These are phyloP conservation scores for Trichoderma hamatum DNA, from an alignment of 2,329 filamentous ascomycete genomes.

Conservation along the genomic window DNA sequence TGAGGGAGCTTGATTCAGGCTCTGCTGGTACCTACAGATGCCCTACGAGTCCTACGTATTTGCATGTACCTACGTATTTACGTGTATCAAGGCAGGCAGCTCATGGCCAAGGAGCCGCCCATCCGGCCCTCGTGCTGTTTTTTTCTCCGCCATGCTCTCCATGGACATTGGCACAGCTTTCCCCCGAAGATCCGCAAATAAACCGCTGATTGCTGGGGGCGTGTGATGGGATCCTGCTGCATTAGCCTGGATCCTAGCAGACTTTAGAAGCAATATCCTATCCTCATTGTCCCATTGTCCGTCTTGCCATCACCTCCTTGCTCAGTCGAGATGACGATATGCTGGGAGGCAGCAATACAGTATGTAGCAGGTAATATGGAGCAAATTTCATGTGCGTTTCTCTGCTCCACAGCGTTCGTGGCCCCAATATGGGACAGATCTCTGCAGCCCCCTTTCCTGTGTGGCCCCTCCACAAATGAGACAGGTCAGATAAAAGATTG, in stretches of 20 bases:
- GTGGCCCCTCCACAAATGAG: not conserved
- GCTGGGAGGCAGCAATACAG: not conserved
- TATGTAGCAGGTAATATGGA: constrained; percentile 2
- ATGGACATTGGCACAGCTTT: constrained; percentile 1
- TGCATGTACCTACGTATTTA: not conserved
- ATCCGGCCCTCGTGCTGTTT: not conserved
- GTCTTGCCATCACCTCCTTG: constrained; percentile 7
- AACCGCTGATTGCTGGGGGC: not conserved
- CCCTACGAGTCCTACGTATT: not conserved
- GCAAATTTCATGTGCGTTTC: constrained; percentile 8
- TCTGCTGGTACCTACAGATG: not conserved
- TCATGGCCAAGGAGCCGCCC: not conserved
- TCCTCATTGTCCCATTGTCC: not conserved
- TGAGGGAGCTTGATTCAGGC: not conserved
- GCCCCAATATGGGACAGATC: constrained; percentile 10
- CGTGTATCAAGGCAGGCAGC: not conserved
- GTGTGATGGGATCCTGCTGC: not conserved
- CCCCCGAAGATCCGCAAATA: constrained; percentile 14
- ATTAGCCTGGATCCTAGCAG: constrained; percentile 15
- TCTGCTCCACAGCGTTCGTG: constrained; percentile 15
- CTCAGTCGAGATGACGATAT: constrained; percentile 16
- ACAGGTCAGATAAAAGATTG: not conserved
- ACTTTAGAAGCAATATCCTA: not conserved
- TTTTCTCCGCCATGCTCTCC: not conserved
- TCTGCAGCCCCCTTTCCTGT: constrained; percentile 18